phyloP scores from a whole-genome alignment of 164 flowering plant species.

The Macadamia tetraphylla region DNA sequence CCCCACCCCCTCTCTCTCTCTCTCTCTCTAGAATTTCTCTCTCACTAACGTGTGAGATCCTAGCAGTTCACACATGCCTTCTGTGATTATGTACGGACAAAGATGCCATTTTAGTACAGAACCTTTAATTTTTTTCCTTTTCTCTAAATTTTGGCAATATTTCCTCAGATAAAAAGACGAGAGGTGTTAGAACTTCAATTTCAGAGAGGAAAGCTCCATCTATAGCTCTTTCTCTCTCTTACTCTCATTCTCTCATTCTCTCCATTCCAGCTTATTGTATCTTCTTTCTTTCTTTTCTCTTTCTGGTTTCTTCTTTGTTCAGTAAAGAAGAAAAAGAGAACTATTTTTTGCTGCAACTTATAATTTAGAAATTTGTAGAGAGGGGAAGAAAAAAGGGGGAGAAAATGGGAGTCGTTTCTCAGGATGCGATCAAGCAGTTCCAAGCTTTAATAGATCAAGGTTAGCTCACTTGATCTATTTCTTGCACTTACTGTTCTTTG shows the following conservation, averaged over 20 bases:
- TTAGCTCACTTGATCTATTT: slow-evolving; percentile 10
- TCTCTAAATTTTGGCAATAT: no score
- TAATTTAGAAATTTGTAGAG: neutral
- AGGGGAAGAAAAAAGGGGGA: neutral
- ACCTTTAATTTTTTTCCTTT: neutral
- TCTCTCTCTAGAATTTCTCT: no score
- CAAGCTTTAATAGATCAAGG: slow-evolving; percentile 49
- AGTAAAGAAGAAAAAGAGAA: neutral
- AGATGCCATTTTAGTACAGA: neutral
- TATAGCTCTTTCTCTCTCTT: neutral
- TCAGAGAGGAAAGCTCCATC: neutral
- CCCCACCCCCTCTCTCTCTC: no score
- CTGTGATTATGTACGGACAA: neutral
- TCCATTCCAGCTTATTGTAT: neutral
- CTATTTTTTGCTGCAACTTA: neutral
- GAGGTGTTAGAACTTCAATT: neutral
- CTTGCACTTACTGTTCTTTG: neutral
- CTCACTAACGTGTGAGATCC: no score
- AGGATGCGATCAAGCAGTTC: slow-evolving; percentile 50
- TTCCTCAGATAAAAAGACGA: neutral
- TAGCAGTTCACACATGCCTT: no score
- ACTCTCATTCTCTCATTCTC: neutral
- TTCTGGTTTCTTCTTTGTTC: no score
- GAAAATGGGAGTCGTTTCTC: slow-evolving; percentile 41
- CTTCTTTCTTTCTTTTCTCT: neutral